These are phyloP conservation scores for Carnegiea gigantea DNA, from an alignment of 179 eudicot genomes.

Conservation along the genomic window DNA sequence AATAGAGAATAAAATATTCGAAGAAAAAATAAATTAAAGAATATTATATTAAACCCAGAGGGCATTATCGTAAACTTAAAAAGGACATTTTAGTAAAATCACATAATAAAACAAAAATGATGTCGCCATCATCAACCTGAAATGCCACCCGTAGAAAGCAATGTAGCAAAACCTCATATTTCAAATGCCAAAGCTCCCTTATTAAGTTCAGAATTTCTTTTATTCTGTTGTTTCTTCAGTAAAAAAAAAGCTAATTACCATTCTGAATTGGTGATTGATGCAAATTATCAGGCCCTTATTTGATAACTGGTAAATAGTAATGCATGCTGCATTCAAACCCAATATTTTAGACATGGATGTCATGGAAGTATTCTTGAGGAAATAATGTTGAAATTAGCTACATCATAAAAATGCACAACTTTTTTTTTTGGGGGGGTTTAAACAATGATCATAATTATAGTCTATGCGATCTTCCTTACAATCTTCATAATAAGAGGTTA, in stretches of 20 bases:
- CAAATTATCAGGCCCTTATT: conserved; percentile 66
- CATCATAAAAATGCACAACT: background rate
- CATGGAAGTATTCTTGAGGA: conserved; percentile 90
- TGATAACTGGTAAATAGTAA: conserved; percentile 86
- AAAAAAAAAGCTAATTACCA: no score
- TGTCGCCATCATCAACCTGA: no score
- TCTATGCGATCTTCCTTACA: no score
- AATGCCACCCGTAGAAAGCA: no score
- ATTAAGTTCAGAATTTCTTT: background rate
- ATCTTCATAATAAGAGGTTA: conserved; percentile 41
- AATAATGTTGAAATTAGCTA: background rate
- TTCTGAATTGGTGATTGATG: background rate
- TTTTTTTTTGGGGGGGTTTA: background rate
- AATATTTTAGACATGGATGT: conserved; percentile 93
- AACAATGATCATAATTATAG: background rate
- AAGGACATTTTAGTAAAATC: no score
- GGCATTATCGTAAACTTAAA: no score
- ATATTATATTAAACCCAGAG: no score
- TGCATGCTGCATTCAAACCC: conserved; percentile 64
- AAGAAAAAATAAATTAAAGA: no score
- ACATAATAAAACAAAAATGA: no score
- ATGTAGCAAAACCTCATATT: conserved; percentile 90
- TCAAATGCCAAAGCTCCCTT: background rate
- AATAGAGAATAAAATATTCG: no score
- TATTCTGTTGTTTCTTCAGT: background rate